A percentile compares a stretch with the other conserved stretches of the same genome.
These are phyloP conservation scores for Dioscorea dumetorum DNA, from an alignment of 106 monocot genomes.

Conservation along the genomic window DNA sequence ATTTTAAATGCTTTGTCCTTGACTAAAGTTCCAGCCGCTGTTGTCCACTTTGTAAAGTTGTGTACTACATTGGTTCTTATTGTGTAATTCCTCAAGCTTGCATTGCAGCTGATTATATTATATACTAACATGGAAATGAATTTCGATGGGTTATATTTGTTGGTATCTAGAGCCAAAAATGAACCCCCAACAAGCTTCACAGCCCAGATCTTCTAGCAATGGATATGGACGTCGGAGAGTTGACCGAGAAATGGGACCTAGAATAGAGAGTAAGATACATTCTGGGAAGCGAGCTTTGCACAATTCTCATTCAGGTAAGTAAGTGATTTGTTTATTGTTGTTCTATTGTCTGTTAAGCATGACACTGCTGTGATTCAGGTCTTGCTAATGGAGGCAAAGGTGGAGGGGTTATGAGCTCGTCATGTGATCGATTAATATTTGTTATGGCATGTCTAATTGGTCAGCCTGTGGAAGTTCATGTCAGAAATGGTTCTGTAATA, in stretches of 20 bases:
- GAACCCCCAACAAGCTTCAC: conserved; percentile 38
- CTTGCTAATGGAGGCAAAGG: conserved; percentile 44
- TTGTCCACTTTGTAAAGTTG: too few species aligned
- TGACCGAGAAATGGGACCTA: conserved; percentile 46
- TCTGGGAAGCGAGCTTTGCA: conserved; percentile 31
- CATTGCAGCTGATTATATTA: too few species aligned
- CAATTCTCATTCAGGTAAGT: conserved; percentile 26
- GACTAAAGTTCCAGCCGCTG: too few species aligned
- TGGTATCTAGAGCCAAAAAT: conserved; percentile 12
- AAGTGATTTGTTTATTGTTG: neutral
- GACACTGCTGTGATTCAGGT: conserved; percentile 9
- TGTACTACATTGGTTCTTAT: too few species aligned
- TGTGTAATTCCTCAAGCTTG: too few species aligned
- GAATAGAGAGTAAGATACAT: conserved; percentile 39
- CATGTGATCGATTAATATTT: conserved; percentile 76
- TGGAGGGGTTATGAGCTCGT: conserved; percentile 27
- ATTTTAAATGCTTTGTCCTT: too few species aligned
- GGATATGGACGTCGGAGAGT: conserved; percentile 43
- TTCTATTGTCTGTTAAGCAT: neutral
- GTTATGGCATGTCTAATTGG: conserved; percentile 66
- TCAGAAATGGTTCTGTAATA: conserved; percentile 84
- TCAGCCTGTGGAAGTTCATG: conserved; percentile 71
- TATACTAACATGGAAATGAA: too few species aligned
- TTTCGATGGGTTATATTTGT: neutral
- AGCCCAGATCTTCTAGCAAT: conserved; percentile 59